Percentiles rank a stretch among this genome's conserved stretches.
phyloP scores from a whole-genome alignment of 2,329 filamentous ascomycete genomes.

The Raffaelea arxii region DNA sequence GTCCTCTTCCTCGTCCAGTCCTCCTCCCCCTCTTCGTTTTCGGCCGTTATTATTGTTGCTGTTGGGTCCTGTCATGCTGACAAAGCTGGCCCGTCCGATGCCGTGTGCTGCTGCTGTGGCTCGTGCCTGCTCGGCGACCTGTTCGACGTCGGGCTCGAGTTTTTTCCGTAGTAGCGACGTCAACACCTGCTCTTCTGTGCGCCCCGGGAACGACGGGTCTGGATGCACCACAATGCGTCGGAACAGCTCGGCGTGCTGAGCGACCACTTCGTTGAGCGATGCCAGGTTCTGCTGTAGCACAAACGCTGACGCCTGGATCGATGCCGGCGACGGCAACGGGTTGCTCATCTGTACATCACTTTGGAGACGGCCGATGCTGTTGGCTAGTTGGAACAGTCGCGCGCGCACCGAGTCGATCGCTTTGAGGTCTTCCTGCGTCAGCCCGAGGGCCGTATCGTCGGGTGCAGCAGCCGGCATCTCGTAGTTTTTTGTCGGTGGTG shows the following conservation, averaged over 20 bases:
- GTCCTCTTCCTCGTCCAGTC: constrained; percentile 19
- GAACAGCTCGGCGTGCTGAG: constrained; percentile 57
- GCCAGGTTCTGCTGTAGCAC: constrained; percentile 64
- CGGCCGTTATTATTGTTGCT: constrained; percentile 14
- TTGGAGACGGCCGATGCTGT: constrained; percentile 56
- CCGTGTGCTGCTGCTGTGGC: constrained; percentile 29
- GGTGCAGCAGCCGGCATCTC: not conserved
- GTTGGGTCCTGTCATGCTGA: constrained; percentile 27
- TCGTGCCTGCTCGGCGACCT: constrained; percentile 57
- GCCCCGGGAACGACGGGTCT: constrained; percentile 63
- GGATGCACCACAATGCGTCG: constrained; percentile 65
- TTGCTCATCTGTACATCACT: constrained; percentile 51
- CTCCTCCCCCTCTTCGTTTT: not conserved
- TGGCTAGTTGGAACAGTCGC: constrained; percentile 57
- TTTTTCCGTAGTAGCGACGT: constrained; percentile 71
- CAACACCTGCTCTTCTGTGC: constrained; percentile 56
- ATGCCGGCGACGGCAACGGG: constrained; percentile 59
- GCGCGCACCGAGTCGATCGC: constrained; percentile 62
- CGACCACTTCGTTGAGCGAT: constrained; percentile 55
- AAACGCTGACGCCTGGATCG: constrained; percentile 60
- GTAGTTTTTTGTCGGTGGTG: too few relatives aligned
- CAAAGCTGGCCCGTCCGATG: constrained; percentile 19
- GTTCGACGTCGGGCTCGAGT: constrained; percentile 67
- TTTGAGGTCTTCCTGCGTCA: constrained; percentile 52
- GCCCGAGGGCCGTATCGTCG: constrained; percentile 30